These are phyloP conservation scores for Pouteria campechiana DNA, from an alignment of 179 eudicot genomes.

Conservation along the genomic window DNA sequence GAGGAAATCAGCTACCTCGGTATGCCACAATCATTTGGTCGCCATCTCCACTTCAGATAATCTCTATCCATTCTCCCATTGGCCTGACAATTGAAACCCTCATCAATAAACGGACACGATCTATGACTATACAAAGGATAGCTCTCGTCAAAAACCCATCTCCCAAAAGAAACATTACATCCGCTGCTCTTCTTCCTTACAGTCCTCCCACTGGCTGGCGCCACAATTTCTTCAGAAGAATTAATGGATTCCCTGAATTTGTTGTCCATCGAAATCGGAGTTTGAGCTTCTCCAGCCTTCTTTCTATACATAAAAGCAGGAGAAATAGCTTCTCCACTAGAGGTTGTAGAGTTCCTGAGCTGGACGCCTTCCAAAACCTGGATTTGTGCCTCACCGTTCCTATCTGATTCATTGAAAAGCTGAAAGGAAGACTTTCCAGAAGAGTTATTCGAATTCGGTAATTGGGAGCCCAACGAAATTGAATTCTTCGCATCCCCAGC, in stretches of 20 bases:
- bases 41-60: slow-evolving; percentile 96
- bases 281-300: slow-evolving; percentile 5
- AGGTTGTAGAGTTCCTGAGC: no score
- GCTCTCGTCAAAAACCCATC: slow-evolving; percentile 75
- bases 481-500: slow-evolving; percentile 13
- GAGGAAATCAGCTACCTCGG: slow-evolving; percentile 44
- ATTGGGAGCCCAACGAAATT: slow-evolving; percentile 16
- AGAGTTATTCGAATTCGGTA: slow-evolving; percentile 10
- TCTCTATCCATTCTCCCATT: slow-evolving; percentile 74
- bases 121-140: slow-evolving; percentile 66
- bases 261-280: slow-evolving; percentile 1
- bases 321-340: slow-evolving; percentile 5
- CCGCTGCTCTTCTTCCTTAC: slow-evolving; percentile 9
- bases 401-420: no score
- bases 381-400: slow-evolving; percentile 8
- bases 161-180: slow-evolving; percentile 71
- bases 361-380: slow-evolving; percentile 4
- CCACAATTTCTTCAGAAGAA: slow-evolving; percentile 10
- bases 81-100: slow-evolving; percentile 69
- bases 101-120: slow-evolving; percentile 84
- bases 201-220: slow-evolving; percentile 5
- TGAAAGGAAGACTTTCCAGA: no score
- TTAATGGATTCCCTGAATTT: neutral
- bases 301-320: neutral
- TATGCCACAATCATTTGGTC: slow-evolving; percentile 69